These are phyloP conservation scores for Lophium mytilinum DNA, from an alignment of 495 filamentous ascomycete species.

Conservation along the genomic window DNA sequence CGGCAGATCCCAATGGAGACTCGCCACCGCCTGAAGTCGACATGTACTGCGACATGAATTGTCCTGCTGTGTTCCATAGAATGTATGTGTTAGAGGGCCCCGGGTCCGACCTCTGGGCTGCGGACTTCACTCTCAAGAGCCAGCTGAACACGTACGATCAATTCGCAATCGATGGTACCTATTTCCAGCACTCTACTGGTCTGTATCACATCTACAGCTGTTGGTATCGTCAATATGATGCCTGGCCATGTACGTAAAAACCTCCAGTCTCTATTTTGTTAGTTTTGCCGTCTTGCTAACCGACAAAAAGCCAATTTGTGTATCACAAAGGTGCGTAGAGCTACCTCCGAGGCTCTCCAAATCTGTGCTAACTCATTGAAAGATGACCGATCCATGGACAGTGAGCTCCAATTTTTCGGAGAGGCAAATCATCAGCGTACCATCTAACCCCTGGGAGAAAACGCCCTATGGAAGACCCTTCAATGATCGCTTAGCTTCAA, in stretches of 20 bases:
- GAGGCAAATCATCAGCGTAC: constrained; percentile 39
- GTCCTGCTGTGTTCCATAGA: constrained; percentile 42
- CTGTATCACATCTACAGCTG: constrained; percentile 46
- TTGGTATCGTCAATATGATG: constrained; percentile 40
- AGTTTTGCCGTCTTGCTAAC: too few relatives aligned
- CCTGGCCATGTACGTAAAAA: constrained; percentile 32
- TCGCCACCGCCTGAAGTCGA: constrained; percentile 33
- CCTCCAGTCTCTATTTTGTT: too few relatives aligned
- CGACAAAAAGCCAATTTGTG: constrained; percentile 36
- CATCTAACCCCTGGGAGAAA: constrained; percentile 41
- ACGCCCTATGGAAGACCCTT: constrained; percentile 40
- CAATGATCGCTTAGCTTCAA: constrained; percentile 38
- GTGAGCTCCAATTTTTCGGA: constrained; percentile 37
- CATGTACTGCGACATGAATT: constrained; percentile 29
- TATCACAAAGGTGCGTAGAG: constrained; percentile 33
- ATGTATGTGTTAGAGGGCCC: constrained; percentile 43
- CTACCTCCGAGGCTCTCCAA: background rate
- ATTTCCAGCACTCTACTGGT: constrained; percentile 35
- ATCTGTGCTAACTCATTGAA: background rate
- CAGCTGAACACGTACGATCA: constrained; percentile 44
- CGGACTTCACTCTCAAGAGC: constrained; percentile 35
- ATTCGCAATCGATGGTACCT: constrained; percentile 47
- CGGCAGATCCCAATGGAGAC: constrained; percentile 39
- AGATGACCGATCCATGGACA: constrained; percentile 40
- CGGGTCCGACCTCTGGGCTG: constrained; percentile 37